Evolutionary conservation across 768 basidiomycete species (phyloP).

Genomic region (Piloderma croceum): DNA sequence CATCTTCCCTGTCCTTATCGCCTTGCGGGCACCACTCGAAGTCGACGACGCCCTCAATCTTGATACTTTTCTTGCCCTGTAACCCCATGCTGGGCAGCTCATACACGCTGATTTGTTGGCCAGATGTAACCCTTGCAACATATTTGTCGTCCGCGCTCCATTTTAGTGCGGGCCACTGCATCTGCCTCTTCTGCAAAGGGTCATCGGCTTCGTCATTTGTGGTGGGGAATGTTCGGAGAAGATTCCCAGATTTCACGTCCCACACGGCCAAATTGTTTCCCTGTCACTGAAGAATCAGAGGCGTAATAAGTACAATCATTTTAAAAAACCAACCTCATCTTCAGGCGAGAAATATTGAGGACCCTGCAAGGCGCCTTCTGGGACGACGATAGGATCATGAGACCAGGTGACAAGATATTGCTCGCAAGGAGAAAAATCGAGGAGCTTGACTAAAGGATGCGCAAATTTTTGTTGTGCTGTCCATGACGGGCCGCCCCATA

Average conservation of each 20-base stretch:
- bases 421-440: constrained; percentile 97
- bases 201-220: constrained; percentile 55
- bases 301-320: too few relatives aligned
- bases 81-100: constrained; percentile 92
- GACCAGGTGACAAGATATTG: constrained; percentile 98
- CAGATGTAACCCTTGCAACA: constrained; percentile 83
- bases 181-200: constrained; percentile 62
- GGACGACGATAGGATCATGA: constrained; percentile 83
- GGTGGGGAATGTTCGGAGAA: constrained; percentile 87
- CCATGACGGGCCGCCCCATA: constrained; percentile 95
- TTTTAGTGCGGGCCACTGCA: constrained; percentile 93
- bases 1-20: constrained; percentile 80
- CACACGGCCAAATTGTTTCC: constrained; percentile 97
- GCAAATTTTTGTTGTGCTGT: constrained; percentile 85
- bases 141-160: constrained; percentile 98
- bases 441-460: constrained; percentile 89
- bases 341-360: constrained; percentile 85
- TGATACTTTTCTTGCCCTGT: constrained; percentile 93
- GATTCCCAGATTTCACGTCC: constrained; percentile 91
- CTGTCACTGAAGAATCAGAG: too few relatives aligned
- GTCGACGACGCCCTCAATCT: constrained; percentile 95
- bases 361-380: constrained; percentile 74
- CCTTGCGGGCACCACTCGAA: constrained; percentile 98
- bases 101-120: constrained; percentile 93
- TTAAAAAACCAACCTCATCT: too few relatives aligned